Conservation (phyloP, 2,329 filamentous ascomycete species). For the Cordyceps javanica region DNA sequence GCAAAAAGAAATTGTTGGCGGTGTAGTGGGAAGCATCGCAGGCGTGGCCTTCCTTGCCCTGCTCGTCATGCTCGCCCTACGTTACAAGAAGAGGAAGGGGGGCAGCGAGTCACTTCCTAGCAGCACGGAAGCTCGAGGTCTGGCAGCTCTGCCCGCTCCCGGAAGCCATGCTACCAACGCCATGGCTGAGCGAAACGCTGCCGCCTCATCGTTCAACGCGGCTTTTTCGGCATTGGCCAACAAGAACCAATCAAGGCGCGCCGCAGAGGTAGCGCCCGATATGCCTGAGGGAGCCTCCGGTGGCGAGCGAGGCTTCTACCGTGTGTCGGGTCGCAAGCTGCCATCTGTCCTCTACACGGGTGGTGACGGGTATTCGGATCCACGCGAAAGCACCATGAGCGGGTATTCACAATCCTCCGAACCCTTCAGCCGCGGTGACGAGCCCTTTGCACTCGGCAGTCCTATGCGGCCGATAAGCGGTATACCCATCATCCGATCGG, state of each 20-base stretch:
- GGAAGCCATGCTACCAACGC: conserved; percentile 16
- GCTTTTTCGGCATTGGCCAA: conserved; percentile 41
- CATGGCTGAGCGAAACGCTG: conserved; percentile 41
- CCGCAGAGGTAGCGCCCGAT: conserved; percentile 1
- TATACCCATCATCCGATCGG: conserved; percentile 54
- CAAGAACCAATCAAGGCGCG: conserved; percentile 25
- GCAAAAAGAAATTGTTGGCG: conserved; percentile 43
- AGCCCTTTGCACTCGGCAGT: conserved; percentile 46
- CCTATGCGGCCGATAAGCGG: conserved; percentile 57
- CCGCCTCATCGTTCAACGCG: conserved; percentile 36
- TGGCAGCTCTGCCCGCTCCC: conserved; percentile 18
- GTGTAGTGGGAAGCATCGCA: conserved; percentile 52
- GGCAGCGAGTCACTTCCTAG: conserved; percentile 19
- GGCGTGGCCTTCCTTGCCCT: conserved; percentile 52
- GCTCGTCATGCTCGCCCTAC: conserved; percentile 46
- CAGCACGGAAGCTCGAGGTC: conserved; percentile 22
- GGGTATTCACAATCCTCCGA: conserved; percentile 45
- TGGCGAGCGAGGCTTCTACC: conserved; percentile 55
- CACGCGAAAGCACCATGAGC: conserved; percentile 38
- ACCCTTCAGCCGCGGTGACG: conserved; percentile 25
- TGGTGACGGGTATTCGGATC: conserved; percentile 57
- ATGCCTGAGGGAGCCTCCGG: conserved; percentile 26
- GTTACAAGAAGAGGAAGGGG: conserved; percentile 50
- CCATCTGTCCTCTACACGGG: conserved; percentile 56
- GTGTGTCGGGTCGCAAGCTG: conserved; percentile 59